Conservation (phyloP, 164 flowering plant genomes). For the Macadamia tetraphylla region DNA sequence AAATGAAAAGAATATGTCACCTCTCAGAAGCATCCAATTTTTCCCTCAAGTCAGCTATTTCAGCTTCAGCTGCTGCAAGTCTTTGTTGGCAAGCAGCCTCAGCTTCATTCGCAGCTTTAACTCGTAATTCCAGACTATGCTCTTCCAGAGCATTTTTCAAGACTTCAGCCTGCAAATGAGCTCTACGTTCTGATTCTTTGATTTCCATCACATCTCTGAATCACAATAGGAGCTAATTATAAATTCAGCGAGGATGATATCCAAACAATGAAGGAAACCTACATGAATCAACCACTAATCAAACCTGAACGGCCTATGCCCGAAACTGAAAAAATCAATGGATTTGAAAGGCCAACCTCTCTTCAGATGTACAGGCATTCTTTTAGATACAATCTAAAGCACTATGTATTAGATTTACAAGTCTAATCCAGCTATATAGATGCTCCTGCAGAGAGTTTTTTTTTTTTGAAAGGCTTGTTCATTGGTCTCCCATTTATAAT, state of each 20-base stretch:
- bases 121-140: slow-evolving; percentile 83
- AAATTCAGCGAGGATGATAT: too few relatives aligned
- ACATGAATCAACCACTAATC: too few relatives aligned
- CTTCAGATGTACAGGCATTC: too few relatives aligned
- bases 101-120: slow-evolving; percentile 93
- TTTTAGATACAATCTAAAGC: too few relatives aligned
- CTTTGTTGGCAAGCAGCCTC: slow-evolving; percentile 86
- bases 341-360: neutral
- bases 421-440: too few relatives aligned
- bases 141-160: slow-evolving; percentile 70
- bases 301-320: too few relatives aligned
- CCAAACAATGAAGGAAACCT: too few relatives aligned
- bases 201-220: slow-evolving; percentile 67
- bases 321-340: neutral
- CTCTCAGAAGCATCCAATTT: slow-evolving; percentile 80
- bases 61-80: slow-evolving; percentile 80
- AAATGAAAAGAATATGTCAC: slow-evolving; percentile 26
- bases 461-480: too few relatives aligned
- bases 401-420: too few relatives aligned
- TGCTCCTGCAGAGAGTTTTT: too few relatives aligned
- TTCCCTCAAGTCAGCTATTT: slow-evolving; percentile 69
- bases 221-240: neutral
- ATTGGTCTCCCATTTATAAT: too few relatives aligned
- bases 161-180: slow-evolving; percentile 62
- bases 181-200: slow-evolving; percentile 80